Percentiles rank a stretch among this genome's conserved stretches.
Conservation (phyloP, 495 filamentous ascomycete species). For the Sphaerosporella brunnea region DNA sequence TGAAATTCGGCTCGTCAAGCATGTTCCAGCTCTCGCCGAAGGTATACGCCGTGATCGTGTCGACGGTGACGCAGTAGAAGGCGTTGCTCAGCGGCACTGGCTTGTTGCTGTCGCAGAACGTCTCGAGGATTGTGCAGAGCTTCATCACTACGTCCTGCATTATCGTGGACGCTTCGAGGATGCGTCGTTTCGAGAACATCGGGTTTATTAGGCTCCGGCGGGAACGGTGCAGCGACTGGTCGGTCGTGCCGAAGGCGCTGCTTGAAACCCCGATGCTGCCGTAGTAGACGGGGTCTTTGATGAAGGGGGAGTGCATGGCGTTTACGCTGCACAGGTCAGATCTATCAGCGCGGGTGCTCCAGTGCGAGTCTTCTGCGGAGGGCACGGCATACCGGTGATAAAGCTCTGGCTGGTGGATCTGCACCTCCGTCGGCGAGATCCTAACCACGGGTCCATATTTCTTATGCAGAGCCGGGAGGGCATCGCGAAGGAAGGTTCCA, state of each 20-base stretch:
- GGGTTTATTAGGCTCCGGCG: constrained; percentile 29
- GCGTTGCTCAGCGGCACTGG: neutral
- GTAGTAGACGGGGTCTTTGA: constrained; percentile 18
- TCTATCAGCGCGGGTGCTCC: too few relatives aligned
- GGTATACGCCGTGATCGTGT: constrained; percentile 9
- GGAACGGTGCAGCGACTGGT: constrained; percentile 29
- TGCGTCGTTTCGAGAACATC: constrained; percentile 37
- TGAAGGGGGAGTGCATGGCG: constrained; percentile 4
- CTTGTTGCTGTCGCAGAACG: neutral
- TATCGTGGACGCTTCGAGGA: constrained; percentile 14
- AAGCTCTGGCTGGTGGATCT: constrained; percentile 31
- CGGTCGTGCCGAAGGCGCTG: neutral
- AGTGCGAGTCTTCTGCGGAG: too few relatives aligned
- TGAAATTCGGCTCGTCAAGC: constrained; percentile 7
- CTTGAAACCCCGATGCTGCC: neutral
- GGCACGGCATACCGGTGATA: constrained; percentile 24
- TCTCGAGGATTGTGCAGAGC: neutral
- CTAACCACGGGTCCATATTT: constrained; percentile 33
- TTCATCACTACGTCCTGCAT: neutral
- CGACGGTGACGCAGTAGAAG: neutral
- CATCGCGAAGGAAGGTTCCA: neutral
- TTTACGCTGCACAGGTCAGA: neutral
- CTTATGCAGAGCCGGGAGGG: neutral
- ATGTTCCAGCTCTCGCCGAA: constrained; percentile 10
- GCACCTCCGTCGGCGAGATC: constrained; percentile 35